Evolutionary conservation across 306 rosid genomes (phyloP), one percentile per base, ranked within the genome.

Genomic region (Elaeagnus macrophylla): DNA sequence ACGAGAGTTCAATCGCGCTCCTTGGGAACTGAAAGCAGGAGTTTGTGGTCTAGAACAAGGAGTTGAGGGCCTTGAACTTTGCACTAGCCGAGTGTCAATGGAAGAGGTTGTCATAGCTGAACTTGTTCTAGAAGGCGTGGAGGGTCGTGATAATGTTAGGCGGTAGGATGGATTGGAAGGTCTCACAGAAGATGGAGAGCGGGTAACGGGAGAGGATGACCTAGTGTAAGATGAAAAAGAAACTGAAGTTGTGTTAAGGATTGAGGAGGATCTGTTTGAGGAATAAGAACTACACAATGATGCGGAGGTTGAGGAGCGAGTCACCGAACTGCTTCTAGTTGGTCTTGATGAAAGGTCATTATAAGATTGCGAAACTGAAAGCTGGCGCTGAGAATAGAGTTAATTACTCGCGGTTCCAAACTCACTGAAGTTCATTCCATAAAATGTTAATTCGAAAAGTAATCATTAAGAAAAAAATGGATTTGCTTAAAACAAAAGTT

Each of bases 241-340:
- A 62, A 82, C 83, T n/a, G 99, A 91, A 76, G 96, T 91, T 50
- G 96, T 91, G 77, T 84, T 91, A 25, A 91, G 96, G 70, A 91
- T 81, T 47, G 82, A 68, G 39, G 83, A 75, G 63, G 78, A 56
- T 77, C 95, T 82, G 73, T 80, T 91, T 61, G 95, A 76, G 65
- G 99, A 78, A 54, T 76, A 78, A 64, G 68, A 67, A 71, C 39
- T 80, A 65, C 80, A 80, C 54, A 81, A 77, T 42, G 94, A 81
- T 56, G 82, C 68, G 56, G 93, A 91, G 52, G 75, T 54, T 38
- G 96, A 77, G 59, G 85, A 48, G 19, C 96, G 99, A 53, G 96
- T 78, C 57, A 78, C 95, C 3, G 99, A 91, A 72, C 95, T 91
- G 89, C 96, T 91, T 83, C 99, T 82, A 54, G 89, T 60, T 42